A percentile compares a stretch with the other conserved stretches of the same genome.
Evolutionary conservation across 129 eudicot genomes (phyloP).

Genomic region (Ambrosia artemisiifolia): DNA sequence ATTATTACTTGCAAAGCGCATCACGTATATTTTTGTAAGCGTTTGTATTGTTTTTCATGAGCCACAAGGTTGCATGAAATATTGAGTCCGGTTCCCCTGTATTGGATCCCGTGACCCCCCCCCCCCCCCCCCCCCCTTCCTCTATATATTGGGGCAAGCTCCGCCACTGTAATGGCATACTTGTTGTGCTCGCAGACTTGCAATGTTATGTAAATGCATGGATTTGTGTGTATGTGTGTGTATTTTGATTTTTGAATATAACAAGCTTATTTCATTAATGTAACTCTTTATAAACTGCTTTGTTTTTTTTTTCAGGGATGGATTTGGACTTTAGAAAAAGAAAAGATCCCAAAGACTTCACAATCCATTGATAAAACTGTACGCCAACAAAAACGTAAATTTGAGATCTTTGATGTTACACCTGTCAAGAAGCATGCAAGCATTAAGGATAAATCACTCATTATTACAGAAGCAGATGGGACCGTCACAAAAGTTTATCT

Average conservation of each 20-base stretch:
- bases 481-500: conserved; percentile 43
- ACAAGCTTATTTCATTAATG: background rate
- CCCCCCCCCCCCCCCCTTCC: no score
- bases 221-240: background rate
- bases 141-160: no score
- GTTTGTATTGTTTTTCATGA: background rate
- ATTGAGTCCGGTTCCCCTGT: no score
- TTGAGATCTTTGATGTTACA: conserved; percentile 65
- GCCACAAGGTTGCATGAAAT: background rate
- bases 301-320: conserved; percentile 50
- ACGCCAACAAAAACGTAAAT: conserved; percentile 58
- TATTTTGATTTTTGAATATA: background rate
- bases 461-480: conserved; percentile 61
- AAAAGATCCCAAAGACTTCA: conserved; percentile 56
- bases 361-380: conserved; percentile 36
- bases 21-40: background rate
- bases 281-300: background rate
- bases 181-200: background rate
- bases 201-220: background rate
- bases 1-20: background rate
- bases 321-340: conserved; percentile 79
- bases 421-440: conserved; percentile 76
- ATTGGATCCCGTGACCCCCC: no score
- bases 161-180: background rate
- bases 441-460: conserved; percentile 64